Evolutionary conservation across 106 monocot species (phyloP).

Genomic region (Cymbidium sinense): DNA sequence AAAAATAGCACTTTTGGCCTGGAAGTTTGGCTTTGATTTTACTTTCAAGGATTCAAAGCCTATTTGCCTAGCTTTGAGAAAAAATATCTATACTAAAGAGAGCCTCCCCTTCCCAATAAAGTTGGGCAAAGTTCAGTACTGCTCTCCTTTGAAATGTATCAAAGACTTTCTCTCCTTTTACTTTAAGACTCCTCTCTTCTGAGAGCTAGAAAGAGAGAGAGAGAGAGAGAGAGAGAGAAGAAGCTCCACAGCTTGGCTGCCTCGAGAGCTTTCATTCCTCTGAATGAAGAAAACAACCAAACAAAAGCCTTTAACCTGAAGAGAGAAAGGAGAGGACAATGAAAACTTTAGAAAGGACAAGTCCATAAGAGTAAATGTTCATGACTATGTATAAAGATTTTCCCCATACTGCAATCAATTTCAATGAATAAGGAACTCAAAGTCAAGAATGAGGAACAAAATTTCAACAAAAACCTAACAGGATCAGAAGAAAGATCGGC

Average conservation of each 20-base stretch:
- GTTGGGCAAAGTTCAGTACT: slow-evolving; percentile 2
- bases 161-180: neutral
- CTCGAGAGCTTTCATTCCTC: slow-evolving; percentile 4
- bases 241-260: neutral
- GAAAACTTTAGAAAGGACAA: neutral
- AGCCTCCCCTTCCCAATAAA: neutral
- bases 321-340: neutral
- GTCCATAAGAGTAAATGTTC: neutral
- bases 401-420: neutral
- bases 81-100: neutral
- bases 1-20: neutral
- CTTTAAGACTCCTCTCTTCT: neutral
- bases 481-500: neutral
- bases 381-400: neutral
- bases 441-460: neutral
- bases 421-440: neutral
- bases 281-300: slow-evolving; percentile 2
- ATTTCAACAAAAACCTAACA: slow-evolving; percentile 4
- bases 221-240: neutral
- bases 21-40: slow-evolving; percentile 3
- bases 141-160: neutral
- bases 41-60: neutral
- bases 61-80: neutral
- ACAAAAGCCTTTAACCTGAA: neutral
- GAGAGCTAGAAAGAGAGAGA: neutral